Percentiles rank a stretch among this genome's conserved stretches.
phyloP scores from a whole-genome alignment of 2,329 filamentous ascomycete genomes.

The Xylariaceae sp. region DNA sequence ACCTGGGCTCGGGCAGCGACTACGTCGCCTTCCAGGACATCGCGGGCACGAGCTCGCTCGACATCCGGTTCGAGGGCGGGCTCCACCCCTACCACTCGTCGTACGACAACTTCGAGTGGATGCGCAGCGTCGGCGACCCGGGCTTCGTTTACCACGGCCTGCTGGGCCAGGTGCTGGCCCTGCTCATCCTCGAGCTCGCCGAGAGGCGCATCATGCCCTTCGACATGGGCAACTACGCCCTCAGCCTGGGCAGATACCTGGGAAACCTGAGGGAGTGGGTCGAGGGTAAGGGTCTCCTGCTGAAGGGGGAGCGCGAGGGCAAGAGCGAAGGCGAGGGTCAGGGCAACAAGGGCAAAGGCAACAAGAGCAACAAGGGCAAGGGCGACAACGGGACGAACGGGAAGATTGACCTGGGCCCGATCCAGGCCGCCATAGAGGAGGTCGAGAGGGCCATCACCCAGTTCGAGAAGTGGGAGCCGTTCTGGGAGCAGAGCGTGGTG shows the following conservation, averaged over 20 bases:
- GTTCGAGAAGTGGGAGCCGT: constrained; percentile 69
- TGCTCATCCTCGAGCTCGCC: constrained; percentile 78
- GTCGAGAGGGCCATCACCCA: constrained; percentile 52
- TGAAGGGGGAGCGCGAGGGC: constrained; percentile 17
- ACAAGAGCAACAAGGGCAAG: too few relatives aligned
- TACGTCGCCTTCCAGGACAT: constrained; percentile 89
- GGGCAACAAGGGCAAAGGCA: too few relatives aligned
- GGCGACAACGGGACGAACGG: too few relatives aligned
- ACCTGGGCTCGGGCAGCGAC: constrained; percentile 69
- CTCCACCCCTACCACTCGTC: constrained; percentile 69
- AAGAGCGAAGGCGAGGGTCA: too few relatives aligned
- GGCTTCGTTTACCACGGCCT: constrained; percentile 73
- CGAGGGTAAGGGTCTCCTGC: constrained; percentile 41
- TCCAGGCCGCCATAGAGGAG: constrained; percentile 55
- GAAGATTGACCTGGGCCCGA: constrained; percentile 46
- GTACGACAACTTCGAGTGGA: constrained; percentile 86
- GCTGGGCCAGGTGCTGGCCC: constrained; percentile 69
- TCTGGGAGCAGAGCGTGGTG: constrained; percentile 68
- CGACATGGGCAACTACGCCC: constrained; percentile 67
- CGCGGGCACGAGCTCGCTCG: constrained; percentile 78
- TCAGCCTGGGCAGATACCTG: constrained; percentile 56
- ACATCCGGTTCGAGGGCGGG: constrained; percentile 68
- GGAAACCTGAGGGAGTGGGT: constrained; percentile 60
- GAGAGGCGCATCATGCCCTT: constrained; percentile 78
- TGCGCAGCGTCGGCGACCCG: constrained; percentile 72